Conservation (phyloP, 164 flowering plant genomes). For the Magnolia officinalis region DNA sequence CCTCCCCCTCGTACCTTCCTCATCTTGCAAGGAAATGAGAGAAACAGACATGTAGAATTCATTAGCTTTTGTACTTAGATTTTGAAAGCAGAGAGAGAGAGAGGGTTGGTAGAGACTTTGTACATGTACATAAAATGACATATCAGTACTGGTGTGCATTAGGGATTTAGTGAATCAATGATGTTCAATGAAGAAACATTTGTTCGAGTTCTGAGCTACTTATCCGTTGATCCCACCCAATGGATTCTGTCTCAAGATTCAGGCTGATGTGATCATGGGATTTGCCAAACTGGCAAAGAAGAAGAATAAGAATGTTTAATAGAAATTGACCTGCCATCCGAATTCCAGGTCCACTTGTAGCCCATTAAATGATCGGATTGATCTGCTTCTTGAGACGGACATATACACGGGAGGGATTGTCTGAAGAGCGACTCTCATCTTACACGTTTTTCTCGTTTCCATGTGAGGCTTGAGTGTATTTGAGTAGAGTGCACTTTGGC, state of each 20-base stretch:
- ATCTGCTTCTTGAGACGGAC: too few species aligned
- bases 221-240: neutral
- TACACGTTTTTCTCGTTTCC: neutral
- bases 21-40: neutral
- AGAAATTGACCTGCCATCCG: neutral
- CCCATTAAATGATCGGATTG: neutral
- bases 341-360: neutral
- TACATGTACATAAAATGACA: constrained; percentile 16
- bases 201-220: neutral
- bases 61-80: constrained; percentile 5
- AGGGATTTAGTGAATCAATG: constrained; percentile 8
- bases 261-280: too few species aligned
- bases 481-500: neutral
- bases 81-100: neutral
- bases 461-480: neutral
- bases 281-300: too few species aligned
- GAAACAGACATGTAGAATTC: neutral
- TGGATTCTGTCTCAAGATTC: neutral
- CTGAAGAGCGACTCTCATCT: neutral
- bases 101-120: constrained; percentile 32
- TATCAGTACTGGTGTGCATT: constrained; percentile 9
- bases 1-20: constrained; percentile 14
- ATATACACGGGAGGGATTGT: too few species aligned
- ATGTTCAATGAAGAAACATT: neutral
- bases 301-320: too few species aligned